phyloP scores from a whole-genome alignment of 2,329 filamentous ascomycete genomes.

The Pseudopithomyces maydicus region DNA sequence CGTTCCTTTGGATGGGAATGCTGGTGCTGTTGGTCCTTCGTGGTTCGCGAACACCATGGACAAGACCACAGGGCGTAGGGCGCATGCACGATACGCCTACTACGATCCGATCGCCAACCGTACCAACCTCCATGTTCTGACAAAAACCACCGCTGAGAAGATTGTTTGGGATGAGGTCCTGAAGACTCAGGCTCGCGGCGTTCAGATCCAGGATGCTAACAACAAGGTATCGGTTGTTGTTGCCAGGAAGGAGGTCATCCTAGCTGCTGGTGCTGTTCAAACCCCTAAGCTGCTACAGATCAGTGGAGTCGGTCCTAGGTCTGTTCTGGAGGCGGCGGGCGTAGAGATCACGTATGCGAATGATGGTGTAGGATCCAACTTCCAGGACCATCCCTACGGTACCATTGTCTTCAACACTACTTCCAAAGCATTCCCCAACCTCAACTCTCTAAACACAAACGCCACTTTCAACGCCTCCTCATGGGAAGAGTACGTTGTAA shows the following conservation, averaged over 20 bases:
- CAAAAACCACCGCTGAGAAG: constrained; percentile 24
- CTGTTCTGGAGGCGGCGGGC: constrained; percentile 34
- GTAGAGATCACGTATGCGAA: constrained; percentile 32
- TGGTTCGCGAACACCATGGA: constrained; percentile 38
- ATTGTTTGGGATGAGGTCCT: constrained; percentile 24
- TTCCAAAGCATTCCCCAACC: constrained; percentile 26
- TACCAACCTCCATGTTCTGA: constrained; percentile 32
- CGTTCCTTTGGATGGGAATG: constrained; percentile 26
- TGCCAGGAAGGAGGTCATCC: constrained; percentile 57
- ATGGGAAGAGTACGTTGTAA: constrained; percentile 34
- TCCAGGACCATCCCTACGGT: constrained; percentile 37
- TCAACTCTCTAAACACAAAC: constrained; percentile 29
- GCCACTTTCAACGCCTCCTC: constrained; percentile 39
- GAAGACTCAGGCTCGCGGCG: constrained; percentile 22
- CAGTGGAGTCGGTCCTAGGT: constrained; percentile 37
- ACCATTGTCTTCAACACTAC: constrained; percentile 29
- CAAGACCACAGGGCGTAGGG: constrained; percentile 24
- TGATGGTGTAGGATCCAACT: constrained; percentile 40
- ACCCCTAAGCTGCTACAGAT: constrained; percentile 57
- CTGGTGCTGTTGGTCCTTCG: constrained; percentile 27
- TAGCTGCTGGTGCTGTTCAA: constrained; percentile 63
- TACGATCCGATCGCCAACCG: constrained; percentile 33
- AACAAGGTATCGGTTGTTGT: constrained; percentile 12
- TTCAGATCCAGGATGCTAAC: constrained; percentile 22
- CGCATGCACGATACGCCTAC: constrained; percentile 35